A percentile compares a stretch with the other conserved stretches of the same genome.
phyloP scores from a whole-genome alignment of 495 filamentous ascomycete genomes.

The Lepidopterella palustris region DNA sequence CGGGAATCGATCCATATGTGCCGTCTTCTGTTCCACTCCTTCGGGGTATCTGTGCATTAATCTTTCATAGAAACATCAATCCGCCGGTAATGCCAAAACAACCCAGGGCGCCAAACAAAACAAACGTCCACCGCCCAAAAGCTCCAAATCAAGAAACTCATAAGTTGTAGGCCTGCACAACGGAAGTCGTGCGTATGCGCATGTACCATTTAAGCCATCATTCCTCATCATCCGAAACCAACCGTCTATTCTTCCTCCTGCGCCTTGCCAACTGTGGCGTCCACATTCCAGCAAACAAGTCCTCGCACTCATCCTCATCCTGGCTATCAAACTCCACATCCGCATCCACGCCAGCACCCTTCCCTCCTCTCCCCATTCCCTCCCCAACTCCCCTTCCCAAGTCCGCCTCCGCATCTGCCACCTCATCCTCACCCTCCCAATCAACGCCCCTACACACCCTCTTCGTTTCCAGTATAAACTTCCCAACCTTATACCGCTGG shows the following conservation, averaged over 20 bases:
- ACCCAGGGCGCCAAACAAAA: background rate
- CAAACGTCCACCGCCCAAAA: background rate
- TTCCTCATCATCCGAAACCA: conserved; percentile 23
- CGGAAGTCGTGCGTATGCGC: background rate
- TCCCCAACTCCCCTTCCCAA: conserved; percentile 43
- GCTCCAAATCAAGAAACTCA: background rate
- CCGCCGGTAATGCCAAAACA: background rate
- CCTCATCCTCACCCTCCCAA: conserved; percentile 51
- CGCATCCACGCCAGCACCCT: conserved; percentile 18
- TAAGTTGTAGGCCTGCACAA: background rate
- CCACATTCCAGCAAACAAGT: conserved; percentile 86
- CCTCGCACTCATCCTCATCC: conserved; percentile 93
- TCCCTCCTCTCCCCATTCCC: conserved; percentile 3
- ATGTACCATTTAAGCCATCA: background rate
- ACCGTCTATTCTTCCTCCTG: conserved; percentile 54
- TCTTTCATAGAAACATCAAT: too few species aligned
- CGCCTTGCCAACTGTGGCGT: conserved; percentile 58
- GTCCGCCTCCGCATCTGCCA: conserved; percentile 64
- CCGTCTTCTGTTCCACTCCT: too few species aligned
- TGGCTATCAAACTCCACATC: conserved; percentile 75
- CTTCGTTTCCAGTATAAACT: conserved; percentile 89
- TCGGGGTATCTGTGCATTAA: background rate
- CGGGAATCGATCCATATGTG: too few species aligned
- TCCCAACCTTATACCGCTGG: conserved; percentile 90
- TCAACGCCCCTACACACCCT: conserved; percentile 56